Percentiles rank a stretch among this genome's conserved stretches.
Evolutionary conservation across 441 rosid species (phyloP).

Genomic region (Pelargonium australe): DNA sequence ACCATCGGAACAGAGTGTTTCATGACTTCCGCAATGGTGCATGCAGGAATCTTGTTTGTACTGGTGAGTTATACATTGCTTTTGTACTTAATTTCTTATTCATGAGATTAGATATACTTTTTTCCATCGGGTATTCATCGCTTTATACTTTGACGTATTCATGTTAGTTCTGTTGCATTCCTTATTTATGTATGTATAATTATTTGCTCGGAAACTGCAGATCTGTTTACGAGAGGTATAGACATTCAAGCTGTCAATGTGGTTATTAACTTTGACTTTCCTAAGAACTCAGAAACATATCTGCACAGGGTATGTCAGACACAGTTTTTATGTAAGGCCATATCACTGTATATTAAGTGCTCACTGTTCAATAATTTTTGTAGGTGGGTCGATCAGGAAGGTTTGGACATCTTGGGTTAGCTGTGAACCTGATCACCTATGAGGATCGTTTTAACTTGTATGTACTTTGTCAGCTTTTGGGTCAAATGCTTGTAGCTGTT

Average conservation of each 20-base stretch:
- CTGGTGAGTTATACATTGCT: constrained; percentile 47
- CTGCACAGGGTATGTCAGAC: constrained; percentile 79
- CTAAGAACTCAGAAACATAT: constrained; percentile 92
- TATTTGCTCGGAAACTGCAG: constrained; percentile 34
- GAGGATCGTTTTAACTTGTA: constrained; percentile 99
- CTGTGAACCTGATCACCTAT: constrained; percentile 93
- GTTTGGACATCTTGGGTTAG: constrained; percentile 98
- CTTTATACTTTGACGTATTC: background rate
- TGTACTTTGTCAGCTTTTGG: constrained; percentile 13
- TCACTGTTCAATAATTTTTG: constrained; percentile 9
- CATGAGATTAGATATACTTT: background rate
- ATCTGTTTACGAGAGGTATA: constrained; percentile 92
- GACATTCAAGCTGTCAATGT: constrained; percentile 99
- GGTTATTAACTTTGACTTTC: constrained; percentile 93
- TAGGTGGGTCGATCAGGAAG: constrained; percentile 99
- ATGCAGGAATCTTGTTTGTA: constrained; percentile 98
- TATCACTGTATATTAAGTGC: background rate
- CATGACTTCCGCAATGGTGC: constrained; percentile 99
- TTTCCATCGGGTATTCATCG: background rate
- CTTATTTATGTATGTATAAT: background rate
- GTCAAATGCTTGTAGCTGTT: constrained; percentile 3
- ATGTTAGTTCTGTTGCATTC: background rate
- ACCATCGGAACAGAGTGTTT: constrained; percentile 95
- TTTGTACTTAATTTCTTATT: background rate
- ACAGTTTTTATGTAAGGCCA: constrained; percentile 7